phyloP scores from a whole-genome alignment of 1,284 basidiomycete species.

The Leccinum subatratum region DNA sequence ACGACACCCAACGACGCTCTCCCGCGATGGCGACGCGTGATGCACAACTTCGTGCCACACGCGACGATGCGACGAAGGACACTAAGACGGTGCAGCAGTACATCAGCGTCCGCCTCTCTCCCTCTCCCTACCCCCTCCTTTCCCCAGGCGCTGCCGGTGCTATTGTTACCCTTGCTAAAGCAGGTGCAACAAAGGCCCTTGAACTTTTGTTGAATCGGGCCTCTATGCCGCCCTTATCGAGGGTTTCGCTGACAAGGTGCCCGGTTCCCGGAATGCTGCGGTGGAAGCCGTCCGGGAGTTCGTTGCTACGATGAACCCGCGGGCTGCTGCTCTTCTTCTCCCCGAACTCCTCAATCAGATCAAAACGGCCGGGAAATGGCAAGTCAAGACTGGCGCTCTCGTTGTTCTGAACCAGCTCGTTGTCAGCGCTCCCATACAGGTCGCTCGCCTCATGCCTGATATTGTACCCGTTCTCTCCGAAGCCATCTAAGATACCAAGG shows the following conservation, averaged over 20 bases:
- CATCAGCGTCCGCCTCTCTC: no score
- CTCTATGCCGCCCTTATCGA: constrained; percentile 86
- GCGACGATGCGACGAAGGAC: no score
- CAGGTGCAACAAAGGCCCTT: constrained; percentile 78
- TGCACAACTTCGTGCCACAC: no score
- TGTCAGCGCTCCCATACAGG: constrained; percentile 77
- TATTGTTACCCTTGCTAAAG: constrained; percentile 67
- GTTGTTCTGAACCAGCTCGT: constrained; percentile 89
- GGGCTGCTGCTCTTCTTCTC: constrained; percentile 83
- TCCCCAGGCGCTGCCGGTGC: constrained; percentile 55
- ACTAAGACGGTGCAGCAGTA: no score
- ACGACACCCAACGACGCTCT: no score
- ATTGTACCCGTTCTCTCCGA: constrained; percentile 94
- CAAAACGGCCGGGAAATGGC: constrained; percentile 98
- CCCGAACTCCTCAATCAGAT: constrained; percentile 91
- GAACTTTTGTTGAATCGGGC: constrained; percentile 85
- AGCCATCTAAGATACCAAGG: constrained; percentile 99
- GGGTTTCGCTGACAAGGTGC: constrained; percentile 89
- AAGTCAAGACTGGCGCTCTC: constrained; percentile 92
- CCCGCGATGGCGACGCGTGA: no score
- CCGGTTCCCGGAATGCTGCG: constrained; percentile 78
- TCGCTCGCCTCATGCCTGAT: constrained; percentile 88
- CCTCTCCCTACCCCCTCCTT: no score
- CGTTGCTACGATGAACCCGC: constrained; percentile 83
- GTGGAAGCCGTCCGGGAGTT: constrained; percentile 80